phyloP scores from a whole-genome alignment of 2,329 filamentous ascomycete species.

The Aspergillus quadrilineatus region DNA sequence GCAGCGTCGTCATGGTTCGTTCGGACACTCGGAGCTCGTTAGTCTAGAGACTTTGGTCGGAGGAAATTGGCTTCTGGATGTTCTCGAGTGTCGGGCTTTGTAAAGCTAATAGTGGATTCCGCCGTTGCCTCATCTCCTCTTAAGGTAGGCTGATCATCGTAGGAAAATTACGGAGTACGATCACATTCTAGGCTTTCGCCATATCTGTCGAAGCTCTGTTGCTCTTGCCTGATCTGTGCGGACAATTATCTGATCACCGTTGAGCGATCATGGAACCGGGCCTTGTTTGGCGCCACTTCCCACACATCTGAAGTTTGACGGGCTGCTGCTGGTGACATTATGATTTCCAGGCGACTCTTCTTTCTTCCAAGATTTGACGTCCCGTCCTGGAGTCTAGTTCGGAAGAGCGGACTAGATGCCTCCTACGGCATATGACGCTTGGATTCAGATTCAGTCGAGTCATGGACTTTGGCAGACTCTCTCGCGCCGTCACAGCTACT shows the following conservation, averaged over 20 bases:
- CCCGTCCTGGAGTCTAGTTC: background rate
- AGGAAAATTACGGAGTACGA: slow-evolving; percentile 30
- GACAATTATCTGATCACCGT: slow-evolving; percentile 29
- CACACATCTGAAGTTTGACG: background rate
- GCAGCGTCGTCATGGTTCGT: background rate
- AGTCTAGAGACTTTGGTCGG: background rate
- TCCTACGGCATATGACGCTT: background rate
- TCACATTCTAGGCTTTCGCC: slow-evolving; percentile 31
- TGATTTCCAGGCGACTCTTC: background rate
- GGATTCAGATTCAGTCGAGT: background rate
- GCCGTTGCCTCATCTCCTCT: slow-evolving; percentile 5
- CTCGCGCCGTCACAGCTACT: background rate
- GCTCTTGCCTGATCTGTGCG: slow-evolving; percentile 25
- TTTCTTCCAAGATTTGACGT: background rate
- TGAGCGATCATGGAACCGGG: slow-evolving; percentile 23
- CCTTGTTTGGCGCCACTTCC: slow-evolving; percentile 17
- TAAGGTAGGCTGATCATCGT: slow-evolving; percentile 1
- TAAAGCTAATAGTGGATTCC: background rate
- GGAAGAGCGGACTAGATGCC: too few relatives aligned
- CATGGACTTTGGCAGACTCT: background rate
- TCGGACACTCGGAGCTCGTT: background rate
- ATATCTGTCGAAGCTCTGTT: slow-evolving; percentile 24
- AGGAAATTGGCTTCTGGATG: background rate
- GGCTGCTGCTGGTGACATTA: background rate
- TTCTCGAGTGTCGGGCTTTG: slow-evolving; percentile 1